These are phyloP conservation scores for Cladosporium phlei DNA, from an alignment of 2,329 filamentous ascomycete species.

Conservation along the genomic window DNA sequence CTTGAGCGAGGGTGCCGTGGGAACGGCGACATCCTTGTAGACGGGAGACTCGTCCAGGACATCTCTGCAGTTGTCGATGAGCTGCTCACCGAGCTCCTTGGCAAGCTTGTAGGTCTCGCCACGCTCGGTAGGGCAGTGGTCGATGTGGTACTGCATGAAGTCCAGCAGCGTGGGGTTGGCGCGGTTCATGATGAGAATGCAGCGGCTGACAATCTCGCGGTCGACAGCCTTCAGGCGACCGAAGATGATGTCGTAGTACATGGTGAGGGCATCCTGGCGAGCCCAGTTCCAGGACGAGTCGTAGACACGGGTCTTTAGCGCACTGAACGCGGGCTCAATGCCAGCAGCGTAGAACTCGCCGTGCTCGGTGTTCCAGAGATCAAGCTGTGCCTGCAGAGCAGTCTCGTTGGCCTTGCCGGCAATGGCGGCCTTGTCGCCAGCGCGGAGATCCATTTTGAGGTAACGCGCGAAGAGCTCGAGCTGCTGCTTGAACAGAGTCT, in stretches of 20 bases:
- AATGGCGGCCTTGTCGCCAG: slow-evolving; percentile 91
- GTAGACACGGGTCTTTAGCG: slow-evolving; percentile 91
- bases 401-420: slow-evolving; percentile 79
- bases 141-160: slow-evolving; percentile 99
- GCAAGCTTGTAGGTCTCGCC: slow-evolving; percentile 98
- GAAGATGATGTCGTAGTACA: slow-evolving; percentile 99
- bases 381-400: slow-evolving; percentile 84
- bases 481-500: slow-evolving; percentile 95
- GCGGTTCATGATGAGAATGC: slow-evolving; percentile 98
- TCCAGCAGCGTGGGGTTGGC: slow-evolving; percentile 93
- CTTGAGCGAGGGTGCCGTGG: slow-evolving; percentile 87
- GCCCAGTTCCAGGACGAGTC: slow-evolving; percentile 99
- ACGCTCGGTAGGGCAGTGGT: slow-evolving; percentile 93
- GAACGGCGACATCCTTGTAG: slow-evolving; percentile 92
- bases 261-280: slow-evolving; percentile 90
- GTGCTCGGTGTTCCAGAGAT: slow-evolving; percentile 92
- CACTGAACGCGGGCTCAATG: slow-evolving; percentile 89
- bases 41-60: slow-evolving; percentile 77
- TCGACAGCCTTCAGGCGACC: slow-evolving; percentile 88
- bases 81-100: slow-evolving; percentile 84
- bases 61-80: slow-evolving; percentile 97
- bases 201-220: slow-evolving; percentile 96
- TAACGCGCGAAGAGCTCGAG: slow-evolving; percentile 92
- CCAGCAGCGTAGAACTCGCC: slow-evolving; percentile 93
- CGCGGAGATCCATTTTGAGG: slow-evolving; percentile 91